Evolutionary conservation across 78 protist species (phyloP).

Genomic region (Creolimax fragrantissima): DNA sequence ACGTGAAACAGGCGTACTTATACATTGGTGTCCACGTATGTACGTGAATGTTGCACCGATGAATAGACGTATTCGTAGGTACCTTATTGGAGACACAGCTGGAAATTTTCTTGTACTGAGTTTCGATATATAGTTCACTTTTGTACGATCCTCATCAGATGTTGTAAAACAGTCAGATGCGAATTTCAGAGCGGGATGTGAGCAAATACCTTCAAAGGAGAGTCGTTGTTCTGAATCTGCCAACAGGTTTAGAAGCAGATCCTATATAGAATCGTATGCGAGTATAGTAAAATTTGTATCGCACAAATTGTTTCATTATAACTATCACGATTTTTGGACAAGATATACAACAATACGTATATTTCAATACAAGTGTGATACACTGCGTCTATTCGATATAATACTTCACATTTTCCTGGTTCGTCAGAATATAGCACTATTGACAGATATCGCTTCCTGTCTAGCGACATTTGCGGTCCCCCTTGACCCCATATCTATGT

Average conservation of each 20-base stretch:
- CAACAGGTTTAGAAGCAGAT: not conserved
- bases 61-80: not conserved
- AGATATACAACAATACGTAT: not conserved
- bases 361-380: too few species aligned
- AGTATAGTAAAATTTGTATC: not conserved
- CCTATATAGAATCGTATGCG: not conserved
- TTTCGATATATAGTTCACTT: not conserved
- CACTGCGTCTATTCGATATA: not conserved
- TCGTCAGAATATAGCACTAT: not conserved
- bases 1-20: not conserved
- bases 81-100: not conserved
- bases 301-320: not conserved
- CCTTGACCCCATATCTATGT: too few species aligned
- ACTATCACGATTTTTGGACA: not conserved
- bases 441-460: too few species aligned
- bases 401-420: not conserved
- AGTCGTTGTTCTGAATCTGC: not conserved
- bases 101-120: not conserved
- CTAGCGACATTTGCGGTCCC: too few species aligned
- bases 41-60: not conserved
- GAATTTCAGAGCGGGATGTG: not conserved
- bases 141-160: not conserved
- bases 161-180: not conserved
- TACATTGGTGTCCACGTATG: not conserved
- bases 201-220: not conserved